phyloP scores from a whole-genome alignment of 2,329 filamentous ascomycete genomes.

The Tolypocladium sp. region DNA sequence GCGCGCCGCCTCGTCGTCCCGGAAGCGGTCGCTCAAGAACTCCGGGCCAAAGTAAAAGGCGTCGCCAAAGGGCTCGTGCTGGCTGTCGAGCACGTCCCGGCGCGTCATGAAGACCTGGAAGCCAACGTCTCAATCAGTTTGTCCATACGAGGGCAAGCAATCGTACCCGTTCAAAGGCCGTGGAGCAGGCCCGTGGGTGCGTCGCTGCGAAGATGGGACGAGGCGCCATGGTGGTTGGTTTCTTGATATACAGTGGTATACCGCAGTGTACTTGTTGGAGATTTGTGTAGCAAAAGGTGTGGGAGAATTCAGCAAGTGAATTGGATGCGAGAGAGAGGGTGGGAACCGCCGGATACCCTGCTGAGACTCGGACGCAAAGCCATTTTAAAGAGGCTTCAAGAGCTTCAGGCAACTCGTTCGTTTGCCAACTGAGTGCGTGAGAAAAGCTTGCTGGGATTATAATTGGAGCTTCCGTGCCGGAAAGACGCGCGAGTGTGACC shows the following conservation, averaged over 20 bases:
- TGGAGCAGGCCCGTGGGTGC: slow-evolving; percentile 90
- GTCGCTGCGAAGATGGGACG: slow-evolving; percentile 78
- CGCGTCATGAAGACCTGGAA: slow-evolving; percentile 91
- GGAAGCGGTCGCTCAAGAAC: slow-evolving; percentile 70
- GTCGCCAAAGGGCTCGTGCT: slow-evolving; percentile 95
- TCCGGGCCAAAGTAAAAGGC: slow-evolving; percentile 95
- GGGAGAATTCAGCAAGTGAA: neutral
- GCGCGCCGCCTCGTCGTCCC: slow-evolving; percentile 50
- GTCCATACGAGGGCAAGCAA: neutral
- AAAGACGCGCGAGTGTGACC: neutral
- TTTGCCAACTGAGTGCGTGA: neutral
- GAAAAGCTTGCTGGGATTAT: neutral
- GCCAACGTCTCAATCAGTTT: neutral
- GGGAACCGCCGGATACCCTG: neutral
- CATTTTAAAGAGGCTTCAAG: neutral
- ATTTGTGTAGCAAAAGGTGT: neutral
- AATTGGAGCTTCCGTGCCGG: neutral
- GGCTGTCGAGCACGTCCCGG: slow-evolving; percentile 66
- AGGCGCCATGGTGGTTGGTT: neutral
- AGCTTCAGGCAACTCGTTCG: neutral
- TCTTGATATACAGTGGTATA: neutral
- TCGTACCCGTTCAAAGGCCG: slow-evolving; percentile 87
- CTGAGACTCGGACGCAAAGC: neutral
- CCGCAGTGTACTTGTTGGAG: neutral
- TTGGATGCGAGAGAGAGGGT: neutral